Conservation (phyloP, 1,284 basidiomycete genomes). For the Ganoderma boninense region DNA sequence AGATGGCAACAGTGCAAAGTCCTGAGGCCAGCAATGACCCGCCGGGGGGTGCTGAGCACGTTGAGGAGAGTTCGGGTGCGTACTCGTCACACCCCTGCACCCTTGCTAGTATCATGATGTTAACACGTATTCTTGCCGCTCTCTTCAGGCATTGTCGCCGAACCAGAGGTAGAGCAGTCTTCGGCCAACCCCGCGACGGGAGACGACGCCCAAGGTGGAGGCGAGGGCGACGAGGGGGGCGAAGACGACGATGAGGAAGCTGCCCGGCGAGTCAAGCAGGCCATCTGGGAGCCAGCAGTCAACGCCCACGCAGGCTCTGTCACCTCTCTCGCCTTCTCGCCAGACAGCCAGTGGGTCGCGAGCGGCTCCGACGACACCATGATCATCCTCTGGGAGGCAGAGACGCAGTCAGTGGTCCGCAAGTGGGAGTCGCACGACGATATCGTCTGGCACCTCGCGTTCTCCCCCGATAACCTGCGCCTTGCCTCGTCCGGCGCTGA, state of each 20-base stretch:
- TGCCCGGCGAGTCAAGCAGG: neutral
- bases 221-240: neutral
- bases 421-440: slow-evolving; percentile 23
- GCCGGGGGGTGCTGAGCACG: neutral
- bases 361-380: slow-evolving; percentile 32
- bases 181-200: neutral
- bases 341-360: slow-evolving; percentile 28
- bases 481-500: slow-evolving; percentile 35
- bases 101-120: neutral
- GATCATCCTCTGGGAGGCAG: slow-evolving; percentile 26
- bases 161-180: neutral
- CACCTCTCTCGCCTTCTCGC: slow-evolving; percentile 29
- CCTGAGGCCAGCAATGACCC: neutral
- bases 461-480: slow-evolving; percentile 34
- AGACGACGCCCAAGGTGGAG: neutral
- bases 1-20: neutral
- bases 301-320: slow-evolving; percentile 20
- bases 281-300: slow-evolving; percentile 1
- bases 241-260: neutral
- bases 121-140: neutral
- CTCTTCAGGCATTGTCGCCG: neutral
- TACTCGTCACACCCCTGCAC: neutral
- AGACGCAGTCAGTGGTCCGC: slow-evolving; percentile 11
- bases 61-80: neutral
- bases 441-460: slow-evolving; percentile 29